Percentiles rank a stretch among this genome's conserved stretches.
phyloP scores from a whole-genome alignment of 495 filamentous ascomycete species.

The Collariella sp. region DNA sequence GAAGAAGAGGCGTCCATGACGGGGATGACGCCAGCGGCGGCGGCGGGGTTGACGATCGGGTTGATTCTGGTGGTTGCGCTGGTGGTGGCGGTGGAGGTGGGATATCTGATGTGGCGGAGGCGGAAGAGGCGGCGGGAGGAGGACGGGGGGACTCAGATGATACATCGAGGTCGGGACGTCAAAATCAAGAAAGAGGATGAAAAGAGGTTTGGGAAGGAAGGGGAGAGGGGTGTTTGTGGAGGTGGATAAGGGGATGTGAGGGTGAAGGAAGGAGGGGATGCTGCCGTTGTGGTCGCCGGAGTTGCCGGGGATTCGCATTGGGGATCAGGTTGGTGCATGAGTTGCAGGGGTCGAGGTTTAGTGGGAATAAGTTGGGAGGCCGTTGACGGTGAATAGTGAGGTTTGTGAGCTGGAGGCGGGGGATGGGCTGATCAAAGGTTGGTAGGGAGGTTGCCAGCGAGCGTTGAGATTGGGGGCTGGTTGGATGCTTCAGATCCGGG shows the following conservation, averaged over 20 bases:
- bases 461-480: too few relatives aligned
- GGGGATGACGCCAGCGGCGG: not conserved
- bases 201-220: not conserved
- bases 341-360: slow-evolving; percentile 1
- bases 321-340: slow-evolving; percentile 7
- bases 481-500: too few relatives aligned
- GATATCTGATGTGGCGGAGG: slow-evolving; percentile 12
- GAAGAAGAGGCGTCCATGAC: not conserved
- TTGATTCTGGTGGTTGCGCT: slow-evolving; percentile 5
- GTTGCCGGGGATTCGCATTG: slow-evolving; percentile 7
- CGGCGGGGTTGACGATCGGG: slow-evolving; percentile 10
- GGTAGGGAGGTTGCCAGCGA: not conserved
- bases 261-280: not conserved
- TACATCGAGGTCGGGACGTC: not conserved
- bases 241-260: slow-evolving; percentile 3
- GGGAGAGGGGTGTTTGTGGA: slow-evolving; percentile 3
- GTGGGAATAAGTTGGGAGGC: not conserved
- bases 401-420: slow-evolving; percentile 9
- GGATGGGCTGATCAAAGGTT: not conserved
- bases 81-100: slow-evolving; percentile 4
- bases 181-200: not conserved
- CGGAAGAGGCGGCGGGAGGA: slow-evolving; percentile 5
- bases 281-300: slow-evolving; percentile 9
- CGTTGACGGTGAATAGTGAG: slow-evolving; percentile 7
- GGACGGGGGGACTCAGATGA: not conserved